These are phyloP conservation scores for Hypoxylon sp. DNA, from an alignment of 2,329 filamentous ascomycete genomes.

Conservation along the genomic window DNA sequence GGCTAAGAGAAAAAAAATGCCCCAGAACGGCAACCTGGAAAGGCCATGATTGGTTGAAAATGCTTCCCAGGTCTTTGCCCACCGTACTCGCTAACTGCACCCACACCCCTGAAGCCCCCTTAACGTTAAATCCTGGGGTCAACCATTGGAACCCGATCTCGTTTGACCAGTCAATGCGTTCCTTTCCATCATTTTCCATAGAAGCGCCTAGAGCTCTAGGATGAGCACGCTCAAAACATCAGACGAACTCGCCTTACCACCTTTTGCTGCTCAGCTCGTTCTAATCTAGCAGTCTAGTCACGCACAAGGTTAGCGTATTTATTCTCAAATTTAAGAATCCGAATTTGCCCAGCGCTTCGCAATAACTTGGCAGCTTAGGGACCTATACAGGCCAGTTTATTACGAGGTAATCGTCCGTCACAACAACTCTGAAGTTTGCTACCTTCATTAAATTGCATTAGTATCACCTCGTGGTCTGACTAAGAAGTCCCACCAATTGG, in stretches of 20 bases:
- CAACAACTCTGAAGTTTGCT: slow-evolving; percentile 12
- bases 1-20: slow-evolving; percentile 42
- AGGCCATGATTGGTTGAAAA: slow-evolving; percentile 44
- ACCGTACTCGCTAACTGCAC: slow-evolving; percentile 11
- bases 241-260: slow-evolving; percentile 32
- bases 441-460: slow-evolving; percentile 2
- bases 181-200: slow-evolving; percentile 16
- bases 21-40: slow-evolving; percentile 45
- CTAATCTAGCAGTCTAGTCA: neutral
- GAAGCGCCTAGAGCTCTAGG: slow-evolving; percentile 26
- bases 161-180: slow-evolving; percentile 22
- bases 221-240: slow-evolving; percentile 22
- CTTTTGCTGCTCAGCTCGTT: slow-evolving; percentile 20
- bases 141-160: slow-evolving; percentile 18
- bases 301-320: slow-evolving; percentile 17
- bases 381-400: neutral
- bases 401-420: slow-evolving; percentile 9
- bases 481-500: slow-evolving; percentile 8
- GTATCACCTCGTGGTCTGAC: neutral
- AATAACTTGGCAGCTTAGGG: neutral
- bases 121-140: slow-evolving; percentile 37
- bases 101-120: slow-evolving; percentile 24
- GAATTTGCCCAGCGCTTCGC: neutral
- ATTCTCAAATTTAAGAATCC: neutral
- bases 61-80: neutral